Evolutionary conservation across 345 rosid genomes (phyloP).

Genomic region (Hypericum androsaemum): DNA sequence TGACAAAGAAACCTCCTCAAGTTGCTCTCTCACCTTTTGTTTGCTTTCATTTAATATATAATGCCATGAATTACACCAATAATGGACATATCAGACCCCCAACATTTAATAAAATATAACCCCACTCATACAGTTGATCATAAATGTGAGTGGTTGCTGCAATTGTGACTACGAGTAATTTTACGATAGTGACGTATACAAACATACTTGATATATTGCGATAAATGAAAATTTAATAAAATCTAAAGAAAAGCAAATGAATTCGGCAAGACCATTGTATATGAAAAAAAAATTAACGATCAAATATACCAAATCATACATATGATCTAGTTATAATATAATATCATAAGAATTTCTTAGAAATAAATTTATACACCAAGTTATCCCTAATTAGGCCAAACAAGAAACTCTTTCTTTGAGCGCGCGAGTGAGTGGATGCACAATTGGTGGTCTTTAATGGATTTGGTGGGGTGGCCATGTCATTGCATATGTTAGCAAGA

Average conservation of each 20-base stretch:
- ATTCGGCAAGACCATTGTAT: no score
- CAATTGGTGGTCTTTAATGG: slow-evolving; percentile 8
- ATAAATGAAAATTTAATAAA: no score
- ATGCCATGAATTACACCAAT: slow-evolving; percentile 18
- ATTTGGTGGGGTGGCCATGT: slow-evolving; percentile 16
- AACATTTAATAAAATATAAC: slow-evolving; percentile 26
- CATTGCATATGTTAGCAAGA: neutral
- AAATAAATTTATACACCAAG: no score
- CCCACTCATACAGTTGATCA: slow-evolving; percentile 20
- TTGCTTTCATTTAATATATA: slow-evolving; percentile 30
- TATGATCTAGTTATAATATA: no score
- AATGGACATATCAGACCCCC: slow-evolving; percentile 19
- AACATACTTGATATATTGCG: no score
- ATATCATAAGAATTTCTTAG: no score
- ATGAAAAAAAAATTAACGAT: no score
- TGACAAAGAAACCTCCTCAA: slow-evolving; percentile 22
- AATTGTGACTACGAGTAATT: no score
- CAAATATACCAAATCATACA: no score
- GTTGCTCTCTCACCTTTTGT: slow-evolving; percentile 32
- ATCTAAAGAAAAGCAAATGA: no score
- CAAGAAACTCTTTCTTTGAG: neutral
- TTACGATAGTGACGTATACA: no score
- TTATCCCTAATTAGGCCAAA: slow-evolving; percentile 8
- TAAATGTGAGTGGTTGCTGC: slow-evolving; percentile 9
- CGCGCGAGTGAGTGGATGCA: slow-evolving; percentile 6